A percentile compares a stretch with the other conserved stretches of the same genome.
Evolutionary conservation across 2,329 filamentous ascomycete species (phyloP).

Genomic region (Calonectria ilicicola): DNA sequence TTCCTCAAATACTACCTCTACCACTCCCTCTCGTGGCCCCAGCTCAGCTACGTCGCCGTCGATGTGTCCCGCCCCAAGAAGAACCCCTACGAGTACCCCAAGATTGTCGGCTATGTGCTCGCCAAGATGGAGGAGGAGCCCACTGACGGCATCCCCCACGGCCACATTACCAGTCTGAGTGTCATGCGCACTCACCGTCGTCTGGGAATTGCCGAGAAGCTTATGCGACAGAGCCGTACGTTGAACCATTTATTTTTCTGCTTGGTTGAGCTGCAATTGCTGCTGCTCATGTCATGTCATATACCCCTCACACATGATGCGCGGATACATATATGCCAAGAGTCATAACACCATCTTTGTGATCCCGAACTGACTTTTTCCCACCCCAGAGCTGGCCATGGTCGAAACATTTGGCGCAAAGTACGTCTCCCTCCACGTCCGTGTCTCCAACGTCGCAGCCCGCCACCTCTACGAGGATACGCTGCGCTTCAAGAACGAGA

Average conservation of each 20-base stretch:
- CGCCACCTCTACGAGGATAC: slow-evolving; percentile 94
- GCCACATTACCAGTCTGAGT: slow-evolving; percentile 93
- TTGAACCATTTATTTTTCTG: slow-evolving; percentile 38
- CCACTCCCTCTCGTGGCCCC: slow-evolving; percentile 97
- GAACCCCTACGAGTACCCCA: slow-evolving; percentile 88
- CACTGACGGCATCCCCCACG: slow-evolving; percentile 88
- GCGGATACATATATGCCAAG: not conserved
- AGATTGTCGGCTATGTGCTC: slow-evolving; percentile 98
- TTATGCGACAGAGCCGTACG: slow-evolving; percentile 96
- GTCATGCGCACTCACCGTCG: slow-evolving; percentile 97
- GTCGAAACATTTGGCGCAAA: slow-evolving; percentile 91
- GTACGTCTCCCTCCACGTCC: slow-evolving; percentile 96
- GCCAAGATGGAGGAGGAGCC: slow-evolving; percentile 99
- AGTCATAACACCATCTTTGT: not conserved
- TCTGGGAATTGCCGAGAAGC: slow-evolving; percentile 92
- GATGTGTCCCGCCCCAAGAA: slow-evolving; percentile 85
- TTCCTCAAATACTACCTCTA: slow-evolving; percentile 99
- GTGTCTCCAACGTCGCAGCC: slow-evolving; percentile 91
- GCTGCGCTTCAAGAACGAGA: slow-evolving; percentile 88
- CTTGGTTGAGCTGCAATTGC: not conserved
- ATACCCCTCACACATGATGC: not conserved
- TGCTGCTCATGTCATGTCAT: not conserved
- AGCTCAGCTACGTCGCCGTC: slow-evolving; percentile 95
- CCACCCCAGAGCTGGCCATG: slow-evolving; percentile 88
- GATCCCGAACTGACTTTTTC: not conserved